These are phyloP conservation scores for Theobroma cacao DNA, from an alignment of 345 rosid genomes.

Conservation along the genomic window DNA sequence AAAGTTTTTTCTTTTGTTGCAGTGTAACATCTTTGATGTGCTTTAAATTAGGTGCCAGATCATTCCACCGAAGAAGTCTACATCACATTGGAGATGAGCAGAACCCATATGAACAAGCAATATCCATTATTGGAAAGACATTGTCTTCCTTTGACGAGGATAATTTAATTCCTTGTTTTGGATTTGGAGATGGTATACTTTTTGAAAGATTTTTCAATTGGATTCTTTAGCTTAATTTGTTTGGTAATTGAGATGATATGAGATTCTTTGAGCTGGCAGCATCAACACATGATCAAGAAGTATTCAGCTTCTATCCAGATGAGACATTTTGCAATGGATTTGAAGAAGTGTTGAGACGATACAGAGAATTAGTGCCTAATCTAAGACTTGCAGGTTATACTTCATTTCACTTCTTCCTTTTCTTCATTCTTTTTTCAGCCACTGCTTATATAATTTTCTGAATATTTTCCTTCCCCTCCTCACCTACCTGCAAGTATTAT, in stretches of 20 bases:
- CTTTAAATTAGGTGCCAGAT: constrained; percentile 51
- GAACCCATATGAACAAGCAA: constrained; percentile 84
- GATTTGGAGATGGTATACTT: constrained; percentile 63
- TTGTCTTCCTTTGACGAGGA: constrained; percentile 75
- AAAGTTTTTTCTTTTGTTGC: not conserved
- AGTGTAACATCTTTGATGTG: not conserved
- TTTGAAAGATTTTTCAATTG: not conserved
- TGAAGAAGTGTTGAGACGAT: constrained; percentile 52
- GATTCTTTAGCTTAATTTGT: not conserved
- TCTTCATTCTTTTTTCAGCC: not conserved
- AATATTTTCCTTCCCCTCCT: not conserved
- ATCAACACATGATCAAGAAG: constrained; percentile 67
- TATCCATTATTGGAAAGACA: constrained; percentile 79
- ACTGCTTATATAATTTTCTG: not conserved
- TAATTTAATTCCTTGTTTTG: constrained; percentile 79
- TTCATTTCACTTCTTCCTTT: not conserved
- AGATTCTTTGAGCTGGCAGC: constrained; percentile 34
- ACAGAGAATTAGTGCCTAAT: constrained; percentile 52
- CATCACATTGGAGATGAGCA: constrained; percentile 53
- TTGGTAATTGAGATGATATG: not conserved
- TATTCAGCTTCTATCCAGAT: constrained; percentile 51
- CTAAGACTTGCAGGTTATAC: constrained; percentile 51
- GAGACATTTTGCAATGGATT: constrained; percentile 59
- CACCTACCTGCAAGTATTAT: not conserved
- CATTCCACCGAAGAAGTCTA: constrained; percentile 62